These are phyloP conservation scores for Scheffersomyces amazonensis DNA, from an alignment of 805 yeast species.

Conservation along the genomic window DNA sequence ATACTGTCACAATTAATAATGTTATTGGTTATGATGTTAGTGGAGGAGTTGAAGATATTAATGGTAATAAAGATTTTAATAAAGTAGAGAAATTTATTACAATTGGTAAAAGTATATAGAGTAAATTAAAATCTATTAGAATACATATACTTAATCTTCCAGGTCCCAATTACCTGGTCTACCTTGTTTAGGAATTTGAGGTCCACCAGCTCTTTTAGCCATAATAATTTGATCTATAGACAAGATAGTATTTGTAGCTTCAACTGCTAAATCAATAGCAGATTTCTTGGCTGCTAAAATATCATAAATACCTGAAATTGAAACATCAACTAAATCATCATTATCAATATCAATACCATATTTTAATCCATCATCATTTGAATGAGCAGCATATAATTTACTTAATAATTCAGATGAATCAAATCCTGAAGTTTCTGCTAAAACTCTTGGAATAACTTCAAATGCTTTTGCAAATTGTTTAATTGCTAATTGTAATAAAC, in stretches of 20 bases:
- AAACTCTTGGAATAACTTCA: conserved; percentile 87
- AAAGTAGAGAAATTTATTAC: conserved; percentile 62
- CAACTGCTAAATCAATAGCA: conserved; percentile 92
- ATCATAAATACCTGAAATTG: conserved; percentile 70
- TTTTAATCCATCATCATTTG: conserved; percentile 37
- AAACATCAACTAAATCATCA: conserved; percentile 69
- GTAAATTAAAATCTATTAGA: not conserved
- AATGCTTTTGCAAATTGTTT: conserved; percentile 93
- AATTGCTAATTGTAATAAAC: conserved; percentile 87
- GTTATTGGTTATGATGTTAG: conserved; percentile 92
- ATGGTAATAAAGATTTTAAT: conserved; percentile 65
- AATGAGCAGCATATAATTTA: conserved; percentile 83
- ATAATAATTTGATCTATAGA: conserved; percentile 96
- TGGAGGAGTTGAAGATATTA: conserved; percentile 81
- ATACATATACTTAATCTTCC: conserved; percentile 55
- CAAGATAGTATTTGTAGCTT: conserved; percentile 86
- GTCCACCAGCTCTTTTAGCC: conserved; percentile 99
- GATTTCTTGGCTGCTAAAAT: conserved; percentile 75
- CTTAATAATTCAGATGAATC: conserved; percentile 89
- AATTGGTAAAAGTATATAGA: conserved; percentile 39
- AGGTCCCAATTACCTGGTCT: conserved; percentile 96
- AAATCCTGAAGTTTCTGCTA: conserved; percentile 93
- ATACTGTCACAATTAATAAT: conserved; percentile 52
- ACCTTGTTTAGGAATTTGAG: conserved; percentile 79
- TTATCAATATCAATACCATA: conserved; percentile 80